Base-by-base conservation (phyloP, 192 early-diverging fungal genomes). In the Jimgerdemannia flammicorona region DNA sequence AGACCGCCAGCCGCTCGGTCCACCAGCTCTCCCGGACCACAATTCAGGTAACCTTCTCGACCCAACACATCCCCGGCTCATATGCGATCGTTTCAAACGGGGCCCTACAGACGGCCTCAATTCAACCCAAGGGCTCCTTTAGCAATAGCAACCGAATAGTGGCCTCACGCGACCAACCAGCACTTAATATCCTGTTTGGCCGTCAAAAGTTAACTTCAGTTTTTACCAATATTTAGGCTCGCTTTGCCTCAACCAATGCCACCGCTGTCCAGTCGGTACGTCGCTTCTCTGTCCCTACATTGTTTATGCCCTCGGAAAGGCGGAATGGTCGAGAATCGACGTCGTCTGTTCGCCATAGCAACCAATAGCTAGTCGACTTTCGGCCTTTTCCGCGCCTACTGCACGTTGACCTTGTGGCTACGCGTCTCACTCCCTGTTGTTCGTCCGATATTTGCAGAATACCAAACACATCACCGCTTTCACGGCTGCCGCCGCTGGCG, bases 401-500 rank as follows among this genome's bases (percentile, higher is more conserved):
- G 1, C 29, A 29, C 29, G 29, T 29, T 29, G 29, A 29, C 29
- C 29, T 29, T 1, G 29, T 29, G 29, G 29, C 29, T 29, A 29
- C 29, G 29, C 29, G 29, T 29, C 29, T 29, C 29, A 29, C 29
- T 29, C 29, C 29, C 29, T n/a, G 29, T 1, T 29, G 29, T 49
- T 69, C 3, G 69, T 69, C 67, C 39, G 11, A 67, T 44, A 40
- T 43, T 42, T 70, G 10, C 77, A 85, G 80, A 72, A 84, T 64
- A 63, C 72, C 70, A 78, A 68, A 59, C 71, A 78, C 69, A 42
- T 84, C 11, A 78, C 81, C 68, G 70, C 75, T 69, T 71, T 80
- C 69, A 77, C 83, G 7, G 89, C 92, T 39, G 90, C 91, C 64
- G 91, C 93, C 64, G 86, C 90, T 6, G 78, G 78, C 20, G 82